Evolutionary conservation across 352 stramenopile species (phyloP).

Genomic region (Thraustochytrium striatum): DNA sequence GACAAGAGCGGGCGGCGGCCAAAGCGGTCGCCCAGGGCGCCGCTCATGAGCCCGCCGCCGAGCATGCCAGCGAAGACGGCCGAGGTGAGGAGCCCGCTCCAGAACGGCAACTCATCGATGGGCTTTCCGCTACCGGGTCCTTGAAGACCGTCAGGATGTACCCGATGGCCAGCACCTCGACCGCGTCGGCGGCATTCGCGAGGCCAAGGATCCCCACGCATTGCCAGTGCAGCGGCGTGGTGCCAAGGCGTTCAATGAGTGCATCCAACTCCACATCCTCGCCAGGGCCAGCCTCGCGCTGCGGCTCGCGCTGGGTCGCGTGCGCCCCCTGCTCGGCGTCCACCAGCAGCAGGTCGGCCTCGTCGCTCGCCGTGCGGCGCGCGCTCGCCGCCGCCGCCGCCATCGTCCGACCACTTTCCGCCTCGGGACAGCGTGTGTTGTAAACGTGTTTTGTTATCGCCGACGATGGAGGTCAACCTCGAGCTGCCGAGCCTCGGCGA

Average conservation of each 20-base stretch:
- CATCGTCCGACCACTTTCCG: too few species aligned
- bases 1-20: constrained; percentile 72
- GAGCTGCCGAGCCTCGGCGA: too few species aligned
- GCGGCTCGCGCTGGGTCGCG: background rate
- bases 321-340: background rate
- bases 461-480: too few species aligned
- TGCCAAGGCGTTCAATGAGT: background rate
- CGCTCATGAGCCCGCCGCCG: constrained; percentile 67
- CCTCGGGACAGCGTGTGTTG: too few species aligned
- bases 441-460: too few species aligned
- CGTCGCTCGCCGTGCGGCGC: too few species aligned
- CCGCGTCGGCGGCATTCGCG: constrained; percentile 77
- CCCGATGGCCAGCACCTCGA: constrained; percentile 80
- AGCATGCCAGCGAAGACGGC: constrained; percentile 83
- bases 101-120: constrained; percentile 46
- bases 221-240: background rate
- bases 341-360: too few species aligned
- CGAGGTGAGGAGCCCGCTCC: constrained; percentile 64
- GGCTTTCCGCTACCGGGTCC: constrained; percentile 53
- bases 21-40: constrained; percentile 69
- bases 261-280: background rate
- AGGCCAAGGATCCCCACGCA: constrained; percentile 25
- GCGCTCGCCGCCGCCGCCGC: too few species aligned
- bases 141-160: constrained; percentile 78
- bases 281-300: background rate